Conservation (phyloP, 148 eudicot species). For the Rhododendron simsii region DNA sequence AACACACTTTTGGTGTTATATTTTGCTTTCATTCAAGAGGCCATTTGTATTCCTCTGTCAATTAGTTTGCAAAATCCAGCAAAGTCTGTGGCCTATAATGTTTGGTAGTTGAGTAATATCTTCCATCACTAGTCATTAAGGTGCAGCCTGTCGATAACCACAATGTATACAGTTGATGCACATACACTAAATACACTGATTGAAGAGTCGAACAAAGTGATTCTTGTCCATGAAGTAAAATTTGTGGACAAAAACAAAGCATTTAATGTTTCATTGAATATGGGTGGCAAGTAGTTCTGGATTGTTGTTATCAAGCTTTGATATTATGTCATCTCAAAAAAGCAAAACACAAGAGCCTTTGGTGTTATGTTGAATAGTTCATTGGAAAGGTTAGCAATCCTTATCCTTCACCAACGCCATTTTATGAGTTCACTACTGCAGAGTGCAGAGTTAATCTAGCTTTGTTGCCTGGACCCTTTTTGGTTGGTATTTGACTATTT, state of each 20-base stretch:
- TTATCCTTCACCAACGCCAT: background rate
- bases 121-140: background rate
- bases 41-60: background rate
- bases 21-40: background rate
- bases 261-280: conserved; percentile 4
- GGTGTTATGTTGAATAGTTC: background rate
- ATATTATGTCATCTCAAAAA: background rate
- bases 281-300: background rate
- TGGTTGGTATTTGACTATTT: background rate
- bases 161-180: background rate
- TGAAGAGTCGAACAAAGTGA: background rate
- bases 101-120: background rate
- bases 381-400: background rate
- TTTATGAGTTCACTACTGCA: background rate
- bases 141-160: background rate
- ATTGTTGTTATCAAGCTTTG: background rate
- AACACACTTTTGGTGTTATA: background rate
- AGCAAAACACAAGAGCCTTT: too few species aligned
- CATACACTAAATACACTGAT: background rate
- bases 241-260: conserved; percentile 4
- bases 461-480: background rate
- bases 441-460: background rate
- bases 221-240: background rate
- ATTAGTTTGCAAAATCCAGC: conserved; percentile 1
- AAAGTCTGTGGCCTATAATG: background rate